Evolutionary conservation across 1,284 basidiomycete genomes (phyloP).

Genomic region (Ustilago xerochloae): DNA sequence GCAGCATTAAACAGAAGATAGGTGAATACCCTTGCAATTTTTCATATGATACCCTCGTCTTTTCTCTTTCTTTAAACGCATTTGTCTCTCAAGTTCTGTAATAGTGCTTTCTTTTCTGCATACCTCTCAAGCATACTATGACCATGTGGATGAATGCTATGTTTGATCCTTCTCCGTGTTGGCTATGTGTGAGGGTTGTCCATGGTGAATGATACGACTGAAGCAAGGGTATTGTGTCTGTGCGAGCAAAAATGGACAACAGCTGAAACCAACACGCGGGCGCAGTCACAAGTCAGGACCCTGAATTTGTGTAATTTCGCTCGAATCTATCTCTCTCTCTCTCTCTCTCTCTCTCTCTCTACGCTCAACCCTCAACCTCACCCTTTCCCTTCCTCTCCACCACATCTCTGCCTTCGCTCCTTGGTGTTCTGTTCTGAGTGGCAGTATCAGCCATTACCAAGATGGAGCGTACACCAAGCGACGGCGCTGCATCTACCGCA

Average conservation of each 20-base stretch:
- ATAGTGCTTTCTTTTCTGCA: too few species aligned
- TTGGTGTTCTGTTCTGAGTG: neutral
- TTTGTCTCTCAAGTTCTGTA: too few species aligned
- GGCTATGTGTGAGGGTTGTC: neutral
- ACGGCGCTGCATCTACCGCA: neutral
- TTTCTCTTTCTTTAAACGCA: too few species aligned
- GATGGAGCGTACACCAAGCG: slow-evolving; percentile 8
- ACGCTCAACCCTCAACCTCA: neutral
- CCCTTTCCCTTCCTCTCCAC: neutral
- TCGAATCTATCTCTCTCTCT: too few species aligned
- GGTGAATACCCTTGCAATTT: too few species aligned
- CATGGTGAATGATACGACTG: too few species aligned
- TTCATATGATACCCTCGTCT: neutral
- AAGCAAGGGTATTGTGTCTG: neutral
- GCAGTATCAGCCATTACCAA: neutral
- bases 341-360: too few species aligned
- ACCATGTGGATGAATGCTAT: too few species aligned
- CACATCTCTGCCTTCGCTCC: neutral
- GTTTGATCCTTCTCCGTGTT: too few species aligned
- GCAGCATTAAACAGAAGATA: too few species aligned
- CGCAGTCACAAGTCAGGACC: neutral
- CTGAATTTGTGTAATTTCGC: neutral
- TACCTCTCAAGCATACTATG: too few species aligned
- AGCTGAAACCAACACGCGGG: neutral
- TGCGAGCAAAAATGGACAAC: neutral